Conservation (phyloP, 345 rosid species). For the Cardiospermum halicacabum region DNA sequence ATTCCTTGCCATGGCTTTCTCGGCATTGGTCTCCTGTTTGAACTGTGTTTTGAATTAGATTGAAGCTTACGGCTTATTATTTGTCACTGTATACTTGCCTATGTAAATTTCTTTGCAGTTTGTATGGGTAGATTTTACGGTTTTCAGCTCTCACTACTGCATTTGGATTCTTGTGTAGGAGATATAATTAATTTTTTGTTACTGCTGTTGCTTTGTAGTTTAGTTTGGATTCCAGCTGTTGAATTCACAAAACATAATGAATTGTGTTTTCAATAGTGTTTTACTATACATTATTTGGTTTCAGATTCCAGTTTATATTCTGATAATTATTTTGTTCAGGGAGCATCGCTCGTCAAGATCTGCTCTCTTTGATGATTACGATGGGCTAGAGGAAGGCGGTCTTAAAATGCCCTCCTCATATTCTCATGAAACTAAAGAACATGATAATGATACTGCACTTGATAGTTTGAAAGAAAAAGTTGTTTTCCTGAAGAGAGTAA, state of each 20-base stretch:
- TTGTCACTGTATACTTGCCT: no score
- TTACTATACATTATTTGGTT: not conserved
- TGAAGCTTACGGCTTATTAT: no score
- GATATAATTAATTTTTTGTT: not conserved
- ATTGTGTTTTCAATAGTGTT: not conserved
- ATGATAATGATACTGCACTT: slow-evolving; percentile 64
- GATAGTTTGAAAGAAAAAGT: slow-evolving; percentile 69
- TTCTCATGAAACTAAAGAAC: slow-evolving; percentile 47
- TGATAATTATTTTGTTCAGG: slow-evolving; percentile 29
- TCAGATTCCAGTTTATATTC: not conserved
- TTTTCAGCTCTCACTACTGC: not conserved
- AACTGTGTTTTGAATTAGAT: no score
- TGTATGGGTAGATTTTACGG: slow-evolving; percentile 2
- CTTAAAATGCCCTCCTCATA: slow-evolving; percentile 54
- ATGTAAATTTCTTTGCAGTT: no score
- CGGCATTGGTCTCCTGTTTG: no score
- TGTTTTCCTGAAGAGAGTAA: slow-evolving; percentile 64
- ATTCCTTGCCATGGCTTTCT: no score
- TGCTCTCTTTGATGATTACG: slow-evolving; percentile 56
- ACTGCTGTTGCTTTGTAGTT: not conserved
- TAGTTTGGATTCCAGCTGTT: not conserved
- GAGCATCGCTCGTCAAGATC: slow-evolving; percentile 60
- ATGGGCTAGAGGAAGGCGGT: slow-evolving; percentile 84
- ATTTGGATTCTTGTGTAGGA: not conserved
- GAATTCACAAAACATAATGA: not conserved